These are phyloP conservation scores for Saturnispora serradocipensis DNA, from an alignment of 805 yeast genomes.

Conservation along the genomic window DNA sequence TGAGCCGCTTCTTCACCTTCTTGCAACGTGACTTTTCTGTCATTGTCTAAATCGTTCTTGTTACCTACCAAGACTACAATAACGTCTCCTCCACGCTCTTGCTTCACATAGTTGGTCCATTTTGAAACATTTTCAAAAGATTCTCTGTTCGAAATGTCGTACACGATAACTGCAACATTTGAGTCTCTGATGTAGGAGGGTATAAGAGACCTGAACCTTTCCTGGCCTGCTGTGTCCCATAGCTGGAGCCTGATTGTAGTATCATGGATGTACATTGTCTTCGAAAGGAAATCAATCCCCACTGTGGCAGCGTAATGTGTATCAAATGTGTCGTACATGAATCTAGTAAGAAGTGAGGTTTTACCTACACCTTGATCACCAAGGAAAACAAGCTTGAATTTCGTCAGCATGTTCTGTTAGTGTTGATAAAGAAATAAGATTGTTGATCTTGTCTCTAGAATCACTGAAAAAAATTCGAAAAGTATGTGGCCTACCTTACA, in stretches of 20 bases:
- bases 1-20: conserved; percentile 79
- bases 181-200: conserved; percentile 95
- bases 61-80: conserved; percentile 88
- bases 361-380: conserved; percentile 99
- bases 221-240: conserved; percentile 99
- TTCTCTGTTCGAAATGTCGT: conserved; percentile 82
- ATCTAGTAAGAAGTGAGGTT: conserved; percentile 91
- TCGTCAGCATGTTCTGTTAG: conserved; percentile 33
- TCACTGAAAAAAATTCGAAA: neutral
- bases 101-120: conserved; percentile 92
- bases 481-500: neutral
- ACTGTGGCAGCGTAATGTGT: conserved; percentile 95
- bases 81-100: conserved; percentile 86
- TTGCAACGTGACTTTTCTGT: conserved; percentile 64
- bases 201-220: conserved; percentile 85
- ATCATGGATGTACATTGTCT: conserved; percentile 90
- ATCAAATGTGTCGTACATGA: conserved; percentile 96
- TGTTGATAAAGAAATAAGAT: neutral
- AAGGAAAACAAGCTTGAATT: conserved; percentile 83
- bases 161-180: conserved; percentile 94
- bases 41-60: conserved; percentile 75
- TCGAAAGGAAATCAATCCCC: conserved; percentile 91
- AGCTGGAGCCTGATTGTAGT: conserved; percentile 89
- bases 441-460: neutral
- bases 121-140: conserved; percentile 76